phyloP scores from a whole-genome alignment of 2,329 filamentous ascomycete species.

The Penicillium sp. region DNA sequence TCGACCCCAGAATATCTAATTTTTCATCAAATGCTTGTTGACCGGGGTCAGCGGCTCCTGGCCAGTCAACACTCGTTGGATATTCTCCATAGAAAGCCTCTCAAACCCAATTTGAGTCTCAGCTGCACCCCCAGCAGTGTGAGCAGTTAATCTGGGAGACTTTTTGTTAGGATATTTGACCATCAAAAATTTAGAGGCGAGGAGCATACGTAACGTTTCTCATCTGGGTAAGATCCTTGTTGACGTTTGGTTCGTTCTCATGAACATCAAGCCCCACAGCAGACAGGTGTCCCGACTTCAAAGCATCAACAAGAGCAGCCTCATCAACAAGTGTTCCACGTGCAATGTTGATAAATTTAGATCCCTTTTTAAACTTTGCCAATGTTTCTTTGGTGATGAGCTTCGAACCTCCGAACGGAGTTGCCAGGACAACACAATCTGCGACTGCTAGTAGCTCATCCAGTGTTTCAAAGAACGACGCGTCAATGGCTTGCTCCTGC shows the following conservation, averaged over 20 bases:
- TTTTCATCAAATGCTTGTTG: slow-evolving; percentile 13
- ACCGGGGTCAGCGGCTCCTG: slow-evolving; percentile 12
- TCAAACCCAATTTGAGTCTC: slow-evolving; percentile 18
- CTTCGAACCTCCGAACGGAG: slow-evolving; percentile 12
- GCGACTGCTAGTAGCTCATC: slow-evolving; percentile 8
- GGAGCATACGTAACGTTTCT: slow-evolving; percentile 14
- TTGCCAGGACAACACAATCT: slow-evolving; percentile 13
- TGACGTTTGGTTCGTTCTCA: slow-evolving; percentile 12
- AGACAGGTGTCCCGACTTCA: slow-evolving; percentile 13
- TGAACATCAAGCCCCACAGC: slow-evolving; percentile 12
- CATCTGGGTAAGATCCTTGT: slow-evolving; percentile 10
- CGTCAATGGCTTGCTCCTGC: slow-evolving; percentile 9
- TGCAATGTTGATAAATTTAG: slow-evolving; percentile 15
- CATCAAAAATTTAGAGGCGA: neutral
- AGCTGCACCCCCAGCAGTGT: slow-evolving; percentile 13
- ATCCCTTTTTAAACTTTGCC: slow-evolving; percentile 13
- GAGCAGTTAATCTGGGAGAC: slow-evolving; percentile 9
- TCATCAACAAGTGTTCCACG: slow-evolving; percentile 13
- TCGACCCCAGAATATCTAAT: neutral
- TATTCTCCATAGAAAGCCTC: slow-evolving; percentile 16
- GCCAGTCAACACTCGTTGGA: slow-evolving; percentile 13
- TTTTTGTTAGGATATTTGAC: neutral
- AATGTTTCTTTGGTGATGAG: slow-evolving; percentile 12
- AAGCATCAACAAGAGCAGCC: slow-evolving; percentile 13
- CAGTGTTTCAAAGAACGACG: slow-evolving; percentile 5